phyloP scores from a whole-genome alignment of 2,329 filamentous ascomycete genomes.

The Corinectria fuckeliana region DNA sequence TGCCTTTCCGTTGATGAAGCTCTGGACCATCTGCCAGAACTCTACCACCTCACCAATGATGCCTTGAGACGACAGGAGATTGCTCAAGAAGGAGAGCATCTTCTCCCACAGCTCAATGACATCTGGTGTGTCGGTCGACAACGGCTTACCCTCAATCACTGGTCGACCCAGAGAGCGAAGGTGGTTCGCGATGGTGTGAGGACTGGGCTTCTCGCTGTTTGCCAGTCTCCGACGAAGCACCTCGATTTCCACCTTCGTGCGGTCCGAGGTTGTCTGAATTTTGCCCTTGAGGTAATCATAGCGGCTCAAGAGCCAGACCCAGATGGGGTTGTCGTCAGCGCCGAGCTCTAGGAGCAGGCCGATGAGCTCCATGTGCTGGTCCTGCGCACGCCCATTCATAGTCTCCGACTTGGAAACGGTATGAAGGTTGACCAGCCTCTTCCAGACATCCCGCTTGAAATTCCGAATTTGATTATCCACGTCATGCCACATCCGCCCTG shows the following conservation, averaged over 20 bases:
- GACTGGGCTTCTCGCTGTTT: conserved; percentile 72
- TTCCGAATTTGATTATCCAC: conserved; percentile 84
- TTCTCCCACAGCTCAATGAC: conserved; percentile 94
- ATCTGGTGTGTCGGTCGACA: conserved; percentile 77
- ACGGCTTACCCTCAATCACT: conserved; percentile 63
- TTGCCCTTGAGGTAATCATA: conserved; percentile 90
- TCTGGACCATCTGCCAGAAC: conserved; percentile 91
- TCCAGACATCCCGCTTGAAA: conserved; percentile 92
- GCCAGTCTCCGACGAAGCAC: conserved; percentile 84
- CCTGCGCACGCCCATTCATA: conserved; percentile 65
- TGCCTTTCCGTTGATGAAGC: conserved; percentile 86
- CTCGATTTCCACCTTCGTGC: conserved; percentile 91
- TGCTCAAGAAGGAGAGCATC: conserved; percentile 74
- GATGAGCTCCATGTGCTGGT: conserved; percentile 91
- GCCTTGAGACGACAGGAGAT: conserved; percentile 78
- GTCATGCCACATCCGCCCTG: conserved; percentile 93
- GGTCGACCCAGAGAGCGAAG: conserved; percentile 76
- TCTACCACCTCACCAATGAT: conserved; percentile 88
- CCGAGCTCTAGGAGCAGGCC: conserved; percentile 88
- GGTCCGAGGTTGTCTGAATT: conserved; percentile 79
- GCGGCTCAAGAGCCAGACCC: conserved; percentile 90
- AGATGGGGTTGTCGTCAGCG: conserved; percentile 94
- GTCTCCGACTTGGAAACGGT: conserved; percentile 57
- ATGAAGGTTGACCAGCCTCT: conserved; percentile 74
- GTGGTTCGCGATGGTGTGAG: conserved; percentile 74